Evolutionary conservation across 163 green algal genomes (phyloP), one percentile per base, ranked within the genome.

Genomic region (Scenedesmus sp.): DNA sequence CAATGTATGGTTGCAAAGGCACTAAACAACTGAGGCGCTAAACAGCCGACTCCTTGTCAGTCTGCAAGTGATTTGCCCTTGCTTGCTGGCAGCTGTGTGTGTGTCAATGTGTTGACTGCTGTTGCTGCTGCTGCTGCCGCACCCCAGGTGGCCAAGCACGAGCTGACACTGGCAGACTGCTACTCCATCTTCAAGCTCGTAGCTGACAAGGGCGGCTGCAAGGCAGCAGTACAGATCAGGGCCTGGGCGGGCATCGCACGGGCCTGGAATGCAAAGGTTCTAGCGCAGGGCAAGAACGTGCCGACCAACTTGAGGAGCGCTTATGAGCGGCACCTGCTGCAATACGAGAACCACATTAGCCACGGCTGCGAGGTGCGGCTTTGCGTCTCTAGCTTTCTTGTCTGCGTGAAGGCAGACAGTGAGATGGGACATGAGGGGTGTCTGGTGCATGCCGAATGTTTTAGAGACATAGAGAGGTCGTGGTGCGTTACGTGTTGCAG

Each of bases 161-260:
- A 52, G 18, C 9, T 90, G 64, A 82, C 62, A 8, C 73, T 52
- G 12, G 26, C 55, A 1, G 87, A 91, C 26, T 55, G 18, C 20
- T 59, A 91, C 87, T n/a, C 56, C 23, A 85, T 91, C 54, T 91
- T 91, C 87, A 60, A 60, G 70, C 34, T 64, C 3, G 87, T 91
- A 8, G 87, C 87, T 7, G 74, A 87, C 55, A 64, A 59, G 54
- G 87, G 87, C 56, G 87, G 87, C 56, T 74, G 10, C 26, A 54
- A 74, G 6, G 87, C 87, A 13, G 73, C 73, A 4, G 8, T 26
- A 18, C 4, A 91, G 57, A 60, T 56, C 8, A 34, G 15, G 15
- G 87, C 87, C 0, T 91, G 87, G 87, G 6, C 56, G 6, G 87
- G 52, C 26, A 86, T 91, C 3, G 87, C 87, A 7, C 73, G 87